phyloP scores from a whole-genome alignment of 495 filamentous ascomycete genomes.

The Hypoxylon intermedium region DNA sequence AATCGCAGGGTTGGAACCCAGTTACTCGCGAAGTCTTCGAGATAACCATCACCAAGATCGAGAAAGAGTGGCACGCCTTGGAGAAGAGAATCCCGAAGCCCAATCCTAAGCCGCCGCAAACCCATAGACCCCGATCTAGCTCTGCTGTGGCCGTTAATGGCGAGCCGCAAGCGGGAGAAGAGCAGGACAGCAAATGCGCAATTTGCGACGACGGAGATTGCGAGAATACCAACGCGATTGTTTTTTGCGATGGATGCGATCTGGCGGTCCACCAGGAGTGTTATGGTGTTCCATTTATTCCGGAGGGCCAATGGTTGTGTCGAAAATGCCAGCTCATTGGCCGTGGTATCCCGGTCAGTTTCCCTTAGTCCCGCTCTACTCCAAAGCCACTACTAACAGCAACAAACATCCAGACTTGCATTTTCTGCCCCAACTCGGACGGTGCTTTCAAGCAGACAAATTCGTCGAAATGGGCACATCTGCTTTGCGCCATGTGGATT shows the following conservation, averaged over 20 bases:
- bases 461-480: conserved; percentile 91
- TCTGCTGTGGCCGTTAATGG: conserved; percentile 92
- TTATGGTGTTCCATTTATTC: conserved; percentile 98
- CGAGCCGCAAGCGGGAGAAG: conserved; percentile 84
- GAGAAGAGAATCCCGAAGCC: conserved; percentile 96
- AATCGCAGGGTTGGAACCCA: conserved; percentile 71
- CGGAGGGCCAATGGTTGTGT: conserved; percentile 98
- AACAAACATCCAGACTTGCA: conserved; percentile 76
- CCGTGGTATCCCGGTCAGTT: conserved; percentile 79
- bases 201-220: conserved; percentile 99
- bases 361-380: conserved; percentile 29
- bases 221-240: conserved; percentile 99
- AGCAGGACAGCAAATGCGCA: conserved; percentile 96
- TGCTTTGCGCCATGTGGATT: conserved; percentile 98
- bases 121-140: conserved; percentile 86
- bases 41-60: conserved; percentile 97
- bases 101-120: conserved; percentile 93
- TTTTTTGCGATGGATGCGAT: conserved; percentile 98
- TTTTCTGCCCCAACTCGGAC: conserved; percentile 97
- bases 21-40: conserved; percentile 95
- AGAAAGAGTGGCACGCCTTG: conserved; percentile 96
- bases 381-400: conserved; percentile 18
- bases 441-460: conserved; percentile 99
- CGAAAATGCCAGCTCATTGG: conserved; percentile 96
- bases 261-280: conserved; percentile 98